Evolutionary conservation across 2,329 filamentous ascomycete species (phyloP), one percentile per base, ranked within the genome.

Genomic region (Ophiocordyceps camponoti-leonardi): DNA sequence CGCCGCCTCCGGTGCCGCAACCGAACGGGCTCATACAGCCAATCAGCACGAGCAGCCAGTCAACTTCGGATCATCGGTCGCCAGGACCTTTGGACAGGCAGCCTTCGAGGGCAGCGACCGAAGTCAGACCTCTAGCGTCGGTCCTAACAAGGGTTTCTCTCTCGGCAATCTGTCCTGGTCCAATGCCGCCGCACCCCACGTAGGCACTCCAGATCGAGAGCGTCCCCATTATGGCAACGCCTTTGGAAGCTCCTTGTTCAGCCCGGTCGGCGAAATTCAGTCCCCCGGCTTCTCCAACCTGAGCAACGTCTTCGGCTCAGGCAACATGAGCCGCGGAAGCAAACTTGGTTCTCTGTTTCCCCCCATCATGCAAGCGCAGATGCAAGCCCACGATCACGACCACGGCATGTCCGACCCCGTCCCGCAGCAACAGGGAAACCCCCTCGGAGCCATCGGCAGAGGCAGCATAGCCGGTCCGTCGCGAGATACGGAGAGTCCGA

Each of bases 281-380:
- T 88, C 84, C 8, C 83, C 82, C 2, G 72, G 78, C 18, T 65
- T 86, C 23, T 75, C 77, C 45, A 79, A 77, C 19, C 65, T 87
- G 7, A 78, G 79, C 44, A 74, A 72, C 40, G 73, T 87, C 41
- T 87, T 92, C 58, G 81, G 81, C 6, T 70, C 77, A 7, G 80
- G 81, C 44, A 81, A 81, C 44, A 75, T 84, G 42, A 78, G 84
- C 30, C 79, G 86, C 35, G 73, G 77, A 6, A 92, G 84, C 67
- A 93, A 88, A 62, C 70, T 95, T 37, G 83, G 84, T 2, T 88
- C 86, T 1, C 68, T 98, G 22, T 95, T 98, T 57, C 88, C 90
- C 10, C 67, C 79, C 1, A 81, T 83, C 5, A 88, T 94, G 83
- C 88, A 95, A 63, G 84, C 87, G 33, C 86, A 93, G 60, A 88